Percentiles rank a stretch among this genome's conserved stretches.
Conservation (phyloP, 2,329 filamentous ascomycete genomes). For the Fusarium cyanostomum region DNA sequence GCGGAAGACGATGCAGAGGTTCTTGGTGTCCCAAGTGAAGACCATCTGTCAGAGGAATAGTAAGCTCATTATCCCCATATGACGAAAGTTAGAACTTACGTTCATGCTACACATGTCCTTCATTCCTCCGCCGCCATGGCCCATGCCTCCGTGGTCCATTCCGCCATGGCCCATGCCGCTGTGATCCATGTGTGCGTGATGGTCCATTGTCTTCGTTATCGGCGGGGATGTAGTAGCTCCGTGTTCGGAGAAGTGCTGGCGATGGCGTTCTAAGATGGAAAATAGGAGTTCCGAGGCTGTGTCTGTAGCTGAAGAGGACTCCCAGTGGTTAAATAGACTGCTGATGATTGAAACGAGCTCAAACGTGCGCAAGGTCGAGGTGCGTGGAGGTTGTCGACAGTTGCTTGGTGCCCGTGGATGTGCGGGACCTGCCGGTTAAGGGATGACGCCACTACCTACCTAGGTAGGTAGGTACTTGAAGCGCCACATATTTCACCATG, state of each 20-base stretch:
- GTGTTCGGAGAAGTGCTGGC: neutral
- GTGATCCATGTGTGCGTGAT: slow-evolving; percentile 56
- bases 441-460: slow-evolving; percentile 24
- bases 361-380: slow-evolving; percentile 50
- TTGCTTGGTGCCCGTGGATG: slow-evolving; percentile 10
- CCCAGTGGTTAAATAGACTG: slow-evolving; percentile 1
- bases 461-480: slow-evolving; percentile 11
- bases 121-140: slow-evolving; percentile 69
- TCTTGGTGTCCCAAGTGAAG: slow-evolving; percentile 93
- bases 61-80: slow-evolving; percentile 22
- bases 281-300: too few species aligned
- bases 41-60: slow-evolving; percentile 77
- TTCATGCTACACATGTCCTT: slow-evolving; percentile 87
- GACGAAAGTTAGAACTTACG: slow-evolving; percentile 60
- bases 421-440: neutral
- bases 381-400: slow-evolving; percentile 19
- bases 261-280: too few species aligned
- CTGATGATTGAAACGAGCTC: slow-evolving; percentile 49
- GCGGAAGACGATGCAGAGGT: slow-evolving; percentile 96
- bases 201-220: slow-evolving; percentile 50
- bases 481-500: neutral
- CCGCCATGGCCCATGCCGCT: slow-evolving; percentile 54
- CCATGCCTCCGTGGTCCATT: slow-evolving; percentile 59
- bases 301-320: too few species aligned
- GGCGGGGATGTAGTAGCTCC: neutral